Evolutionary conservation across 169 alveolate genomes (phyloP).

Genomic region (Cryptosporidium felis): DNA sequence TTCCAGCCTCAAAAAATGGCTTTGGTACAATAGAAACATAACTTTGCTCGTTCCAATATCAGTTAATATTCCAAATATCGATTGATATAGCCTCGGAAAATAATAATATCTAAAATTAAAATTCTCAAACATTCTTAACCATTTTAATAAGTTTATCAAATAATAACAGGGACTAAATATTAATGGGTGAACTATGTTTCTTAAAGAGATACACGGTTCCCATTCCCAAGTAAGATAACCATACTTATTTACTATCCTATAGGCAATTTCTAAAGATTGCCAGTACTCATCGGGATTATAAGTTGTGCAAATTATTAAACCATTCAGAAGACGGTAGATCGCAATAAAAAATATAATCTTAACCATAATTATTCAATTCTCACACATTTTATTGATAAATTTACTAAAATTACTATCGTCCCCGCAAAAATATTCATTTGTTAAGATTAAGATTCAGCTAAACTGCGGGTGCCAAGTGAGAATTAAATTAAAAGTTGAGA

Average conservation of each 20-base stretch:
- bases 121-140: too few species aligned
- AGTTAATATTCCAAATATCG: slow-evolving; percentile 75
- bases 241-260: slow-evolving; percentile 76
- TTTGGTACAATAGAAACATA: slow-evolving; percentile 40
- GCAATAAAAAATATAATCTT: slow-evolving; percentile 36
- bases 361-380: background rate
- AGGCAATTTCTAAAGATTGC: slow-evolving; percentile 82
- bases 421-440: too few species aligned
- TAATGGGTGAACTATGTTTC: slow-evolving; percentile 79
- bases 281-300: slow-evolving; percentile 83
- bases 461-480: too few species aligned
- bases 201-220: slow-evolving; percentile 78
- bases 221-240: slow-evolving; percentile 86
- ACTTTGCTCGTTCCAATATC: slow-evolving; percentile 74
- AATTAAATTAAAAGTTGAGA: too few species aligned
- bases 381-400: too few species aligned
- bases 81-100: slow-evolving; percentile 77
- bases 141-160: slow-evolving; percentile 47
- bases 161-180: slow-evolving; percentile 74
- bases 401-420: too few species aligned
- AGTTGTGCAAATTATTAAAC: slow-evolving; percentile 72
- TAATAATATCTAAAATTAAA: too few species aligned
- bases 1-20: too few species aligned
- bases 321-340: slow-evolving; percentile 74
- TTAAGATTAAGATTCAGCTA: too few species aligned